Base-by-base conservation (phyloP, 192 early-diverging fungal genomes). In the Mortierella antarctica region DNA sequence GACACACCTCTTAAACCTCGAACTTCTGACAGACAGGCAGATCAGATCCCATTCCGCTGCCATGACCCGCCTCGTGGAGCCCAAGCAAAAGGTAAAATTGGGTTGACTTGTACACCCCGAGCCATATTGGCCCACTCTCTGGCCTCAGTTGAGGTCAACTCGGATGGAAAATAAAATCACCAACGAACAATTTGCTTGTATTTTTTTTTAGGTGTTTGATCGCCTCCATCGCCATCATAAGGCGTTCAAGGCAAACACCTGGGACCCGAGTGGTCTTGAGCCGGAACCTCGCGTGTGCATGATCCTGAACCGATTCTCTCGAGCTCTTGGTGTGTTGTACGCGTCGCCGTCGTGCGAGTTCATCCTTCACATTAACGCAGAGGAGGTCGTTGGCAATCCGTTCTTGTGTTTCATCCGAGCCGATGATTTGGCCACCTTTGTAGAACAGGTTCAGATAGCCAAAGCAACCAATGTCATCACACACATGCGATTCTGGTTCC, bases 261-360 rank as follows among this genome's bases (percentile, higher is more conserved):
- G 82, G 82, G 70, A 83, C 53, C 46, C 74, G 5, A 59, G 17
- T 41, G 57, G 53, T 15, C 65, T 83, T 4, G 70, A 70, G 23
- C 74, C 70, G 39, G 82, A 83, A 51, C 82, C 74, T 17, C 57
- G 82, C 4, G 82, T 49, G 14, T 83, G 82, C 69, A 71, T 83
- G 73, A 66, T 83, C 42, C 74, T 83, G 62, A 83, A 83, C 50
- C 62, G 82, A 17, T 83, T 78, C 65, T 65, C 82, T 12, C 70
- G 72, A n/a, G 64, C 15, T 17, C 60, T 76, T 7, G 57, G 68
- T 1, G 63, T 83, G 21, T 72, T 83, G 69, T 83, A 83, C 47
- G 72, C 73, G n/a, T 83, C 82, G 2, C 73, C 70, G 13, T 76
- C 82, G 8, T 72, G 73, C 52, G 45, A 71, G n/a, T 42, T 68